phyloP scores from a whole-genome alignment of 371 early-diverging fungal species.

The Dichotomocladium elegans region DNA sequence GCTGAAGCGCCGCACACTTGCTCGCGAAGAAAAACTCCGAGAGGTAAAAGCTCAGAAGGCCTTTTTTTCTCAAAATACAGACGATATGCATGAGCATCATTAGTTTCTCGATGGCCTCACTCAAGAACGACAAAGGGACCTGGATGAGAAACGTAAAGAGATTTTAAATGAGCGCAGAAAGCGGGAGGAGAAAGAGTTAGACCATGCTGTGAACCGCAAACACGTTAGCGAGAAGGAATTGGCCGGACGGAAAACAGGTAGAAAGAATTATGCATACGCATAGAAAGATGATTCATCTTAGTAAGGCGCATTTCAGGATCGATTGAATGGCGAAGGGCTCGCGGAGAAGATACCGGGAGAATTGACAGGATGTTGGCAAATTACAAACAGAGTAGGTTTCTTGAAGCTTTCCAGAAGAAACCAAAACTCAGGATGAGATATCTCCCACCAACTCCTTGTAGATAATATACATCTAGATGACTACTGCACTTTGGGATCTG shows the following conservation, averaged over 20 bases:
- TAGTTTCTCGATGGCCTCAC: constrained; percentile 15
- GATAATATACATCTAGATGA: no score
- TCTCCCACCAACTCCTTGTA: no score
- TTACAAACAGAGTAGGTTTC: neutral
- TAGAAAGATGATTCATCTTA: no score
- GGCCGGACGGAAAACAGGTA: constrained; percentile 53
- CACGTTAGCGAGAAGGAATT: constrained; percentile 28
- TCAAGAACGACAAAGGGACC: constrained; percentile 7
- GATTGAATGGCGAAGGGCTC: constrained; percentile 9
- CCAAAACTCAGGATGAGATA: no score
- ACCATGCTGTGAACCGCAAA: constrained; percentile 16
- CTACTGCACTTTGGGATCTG: no score
- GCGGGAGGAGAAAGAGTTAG: constrained; percentile 42
- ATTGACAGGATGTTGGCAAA: neutral
- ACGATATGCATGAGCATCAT: neutral
- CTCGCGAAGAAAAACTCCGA: constrained; percentile 45
- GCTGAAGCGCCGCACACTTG: constrained; percentile 42
- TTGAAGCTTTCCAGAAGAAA: no score
- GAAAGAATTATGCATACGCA: neutral
- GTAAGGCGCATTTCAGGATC: constrained; percentile 3
- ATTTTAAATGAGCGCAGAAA: constrained; percentile 19
- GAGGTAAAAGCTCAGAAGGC: constrained; percentile 17
- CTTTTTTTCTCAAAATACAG: neutral
- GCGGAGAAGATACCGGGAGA: neutral
- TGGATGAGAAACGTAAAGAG: constrained; percentile 1